These are phyloP conservation scores for Cordyceps fumosorosea DNA, from an alignment of 2,329 filamentous ascomycete species.

Conservation along the genomic window DNA sequence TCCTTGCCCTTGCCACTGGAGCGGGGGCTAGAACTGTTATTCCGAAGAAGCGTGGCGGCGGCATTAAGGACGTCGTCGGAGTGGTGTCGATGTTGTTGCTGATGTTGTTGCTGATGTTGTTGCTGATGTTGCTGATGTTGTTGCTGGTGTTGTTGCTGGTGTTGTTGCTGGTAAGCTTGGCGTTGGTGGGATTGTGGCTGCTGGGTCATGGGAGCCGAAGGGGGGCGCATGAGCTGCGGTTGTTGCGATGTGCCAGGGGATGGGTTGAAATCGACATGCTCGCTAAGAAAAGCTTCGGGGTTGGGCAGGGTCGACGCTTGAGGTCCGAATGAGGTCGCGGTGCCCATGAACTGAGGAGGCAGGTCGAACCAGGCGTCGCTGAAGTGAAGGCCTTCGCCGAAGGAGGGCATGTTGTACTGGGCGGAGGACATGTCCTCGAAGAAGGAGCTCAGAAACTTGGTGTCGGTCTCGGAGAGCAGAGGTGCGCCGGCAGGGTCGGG, in stretches of 20 bases:
- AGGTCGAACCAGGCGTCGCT: slow-evolving; percentile 50
- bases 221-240: slow-evolving; percentile 29
- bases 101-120: slow-evolving; percentile 24
- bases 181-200: slow-evolving; percentile 14
- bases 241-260: background rate
- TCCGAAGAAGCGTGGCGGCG: slow-evolving; percentile 47
- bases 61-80: slow-evolving; percentile 50
- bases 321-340: slow-evolving; percentile 56
- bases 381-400: slow-evolving; percentile 44
- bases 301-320: slow-evolving; percentile 26
- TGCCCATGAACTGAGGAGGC: slow-evolving; percentile 60
- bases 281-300: slow-evolving; percentile 16
- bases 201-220: slow-evolving; percentile 24
- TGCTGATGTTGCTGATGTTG: slow-evolving; percentile 22
- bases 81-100: slow-evolving; percentile 23
- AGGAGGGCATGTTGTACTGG: slow-evolving; percentile 42
- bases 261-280: slow-evolving; percentile 11
- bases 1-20: slow-evolving; percentile 17
- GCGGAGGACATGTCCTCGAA: slow-evolving; percentile 49
- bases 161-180: slow-evolving; percentile 17
- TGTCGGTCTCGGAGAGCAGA: slow-evolving; percentile 57
- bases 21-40: slow-evolving; percentile 29
- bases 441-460: slow-evolving; percentile 50
- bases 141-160: slow-evolving; percentile 14
- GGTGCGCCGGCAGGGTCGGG: slow-evolving; percentile 60